These are phyloP conservation scores for Poterioochromonas sp. DNA, from an alignment of 352 stramenopile species.

Conservation along the genomic window DNA sequence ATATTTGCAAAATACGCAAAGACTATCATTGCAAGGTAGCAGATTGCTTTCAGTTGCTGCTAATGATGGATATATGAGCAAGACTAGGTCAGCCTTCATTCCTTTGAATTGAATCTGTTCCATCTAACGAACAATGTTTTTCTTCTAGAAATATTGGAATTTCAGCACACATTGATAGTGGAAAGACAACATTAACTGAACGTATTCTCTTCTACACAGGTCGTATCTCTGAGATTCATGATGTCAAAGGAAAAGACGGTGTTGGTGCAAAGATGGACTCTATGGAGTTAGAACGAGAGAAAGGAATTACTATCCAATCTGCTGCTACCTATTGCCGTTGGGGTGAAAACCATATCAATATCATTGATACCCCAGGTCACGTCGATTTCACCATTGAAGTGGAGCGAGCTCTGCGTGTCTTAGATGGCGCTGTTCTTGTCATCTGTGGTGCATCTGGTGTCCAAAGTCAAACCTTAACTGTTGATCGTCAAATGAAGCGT, in stretches of 20 bases:
- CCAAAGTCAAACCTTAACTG: constrained; percentile 94
- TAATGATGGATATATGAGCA: too few relatives aligned
- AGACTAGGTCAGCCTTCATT: too few relatives aligned
- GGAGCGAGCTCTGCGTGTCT: constrained; percentile 89
- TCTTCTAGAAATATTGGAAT: constrained; percentile 87
- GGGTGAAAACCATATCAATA: constrained; percentile 96
- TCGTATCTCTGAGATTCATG: constrained; percentile 86
- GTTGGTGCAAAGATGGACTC: constrained; percentile 98
- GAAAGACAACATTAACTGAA: constrained; percentile 99
- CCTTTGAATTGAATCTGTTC: too few relatives aligned
- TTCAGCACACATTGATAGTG: constrained; percentile 90
- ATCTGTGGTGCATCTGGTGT: constrained; percentile 77
- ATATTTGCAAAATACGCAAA: too few relatives aligned
- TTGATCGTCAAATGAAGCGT: constrained; percentile 98
- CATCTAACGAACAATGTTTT: too few relatives aligned
- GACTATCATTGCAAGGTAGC: too few relatives aligned
- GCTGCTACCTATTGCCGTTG: constrained; percentile 89
- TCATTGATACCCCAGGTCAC: constrained; percentile 98
- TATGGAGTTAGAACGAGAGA: constrained; percentile 98
- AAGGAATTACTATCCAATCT: constrained; percentile 98
- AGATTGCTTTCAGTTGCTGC: too few relatives aligned
- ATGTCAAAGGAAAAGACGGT: constrained; percentile 91
- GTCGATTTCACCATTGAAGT: constrained; percentile 99
- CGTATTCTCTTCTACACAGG: constrained; percentile 99
- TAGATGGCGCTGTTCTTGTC: constrained; percentile 90